Evolutionary conservation across 352 stramenopile species (phyloP).

Genomic region (Sclerospora graminicola): DNA sequence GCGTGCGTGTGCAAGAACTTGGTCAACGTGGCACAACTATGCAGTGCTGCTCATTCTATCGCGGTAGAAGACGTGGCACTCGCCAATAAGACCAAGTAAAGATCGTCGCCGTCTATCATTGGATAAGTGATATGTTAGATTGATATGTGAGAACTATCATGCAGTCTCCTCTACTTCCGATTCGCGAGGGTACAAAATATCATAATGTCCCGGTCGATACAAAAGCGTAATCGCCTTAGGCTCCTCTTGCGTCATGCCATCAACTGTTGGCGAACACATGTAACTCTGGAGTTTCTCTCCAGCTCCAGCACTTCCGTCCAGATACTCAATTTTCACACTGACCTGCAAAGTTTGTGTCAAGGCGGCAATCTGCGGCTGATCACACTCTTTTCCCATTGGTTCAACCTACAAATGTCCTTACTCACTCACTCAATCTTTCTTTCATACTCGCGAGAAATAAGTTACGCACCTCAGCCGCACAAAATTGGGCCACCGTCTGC

Average conservation of each 20-base stretch:
- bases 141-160: no score
- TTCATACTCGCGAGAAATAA: neutral
- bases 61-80: slow-evolving; percentile 47
- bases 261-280: slow-evolving; percentile 28
- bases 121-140: neutral
- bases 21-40: slow-evolving; percentile 88
- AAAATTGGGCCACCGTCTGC: slow-evolving; percentile 78
- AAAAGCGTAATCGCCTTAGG: slow-evolving; percentile 64
- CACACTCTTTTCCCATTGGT: slow-evolving; percentile 90
- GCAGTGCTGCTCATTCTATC: slow-evolving; percentile 70
- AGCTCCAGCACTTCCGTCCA: slow-evolving; percentile 72
- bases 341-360: slow-evolving; percentile 88
- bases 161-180: neutral
- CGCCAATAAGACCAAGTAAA: slow-evolving; percentile 51
- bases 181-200: slow-evolving; percentile 84
- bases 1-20: slow-evolving; percentile 89
- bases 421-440: neutral
- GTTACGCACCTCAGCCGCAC: slow-evolving; percentile 42
- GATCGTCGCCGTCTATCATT: neutral
- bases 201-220: slow-evolving; percentile 93
- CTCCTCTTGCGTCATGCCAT: slow-evolving; percentile 7
- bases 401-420: slow-evolving; percentile 54
- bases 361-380: slow-evolving; percentile 88
- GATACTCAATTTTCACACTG: slow-evolving; percentile 87
- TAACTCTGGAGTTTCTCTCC: slow-evolving; percentile 52